These are phyloP conservation scores for Dryas drummondii DNA, from an alignment of 306 rosid species.

Conservation along the genomic window DNA sequence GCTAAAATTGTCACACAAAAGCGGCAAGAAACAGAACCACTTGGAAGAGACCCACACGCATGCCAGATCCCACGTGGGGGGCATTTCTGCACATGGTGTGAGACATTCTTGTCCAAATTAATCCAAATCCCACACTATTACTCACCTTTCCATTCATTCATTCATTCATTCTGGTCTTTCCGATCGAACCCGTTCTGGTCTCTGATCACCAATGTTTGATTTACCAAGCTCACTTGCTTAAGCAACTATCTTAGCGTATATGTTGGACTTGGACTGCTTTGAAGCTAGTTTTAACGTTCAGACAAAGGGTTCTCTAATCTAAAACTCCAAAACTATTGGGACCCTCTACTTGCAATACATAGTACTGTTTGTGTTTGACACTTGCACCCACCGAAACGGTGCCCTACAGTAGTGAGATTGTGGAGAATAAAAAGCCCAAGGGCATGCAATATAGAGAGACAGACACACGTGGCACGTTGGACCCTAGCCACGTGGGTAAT, in stretches of 20 bases:
- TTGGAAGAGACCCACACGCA: slow-evolving; percentile 68
- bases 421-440: neutral
- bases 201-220: too few relatives aligned
- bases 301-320: neutral
- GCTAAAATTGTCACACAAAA: slow-evolving; percentile 35
- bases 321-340: neutral
- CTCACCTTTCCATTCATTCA: slow-evolving; percentile 20
- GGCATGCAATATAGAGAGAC: neutral
- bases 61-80: slow-evolving; percentile 68
- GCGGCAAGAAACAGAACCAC: slow-evolving; percentile 34
- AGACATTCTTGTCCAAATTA: slow-evolving; percentile 55
- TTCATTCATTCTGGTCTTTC: neutral
- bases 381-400: neutral
- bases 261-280: slow-evolving; percentile 10
- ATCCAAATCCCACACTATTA: slow-evolving; percentile 24
- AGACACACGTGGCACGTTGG: slow-evolving; percentile 8
- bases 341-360: neutral
- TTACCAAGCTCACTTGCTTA: too few relatives aligned
- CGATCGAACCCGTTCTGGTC: neutral
- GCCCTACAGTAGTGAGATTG: neutral
- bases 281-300: neutral
- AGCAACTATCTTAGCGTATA: neutral
- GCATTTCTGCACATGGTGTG: slow-evolving; percentile 73
- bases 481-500: neutral
- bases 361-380: slow-evolving; percentile 10